Percentiles rank a stretch among this genome's conserved stretches.
Conservation (phyloP, 805 yeast species). For the Lipomyces orientalis region DNA sequence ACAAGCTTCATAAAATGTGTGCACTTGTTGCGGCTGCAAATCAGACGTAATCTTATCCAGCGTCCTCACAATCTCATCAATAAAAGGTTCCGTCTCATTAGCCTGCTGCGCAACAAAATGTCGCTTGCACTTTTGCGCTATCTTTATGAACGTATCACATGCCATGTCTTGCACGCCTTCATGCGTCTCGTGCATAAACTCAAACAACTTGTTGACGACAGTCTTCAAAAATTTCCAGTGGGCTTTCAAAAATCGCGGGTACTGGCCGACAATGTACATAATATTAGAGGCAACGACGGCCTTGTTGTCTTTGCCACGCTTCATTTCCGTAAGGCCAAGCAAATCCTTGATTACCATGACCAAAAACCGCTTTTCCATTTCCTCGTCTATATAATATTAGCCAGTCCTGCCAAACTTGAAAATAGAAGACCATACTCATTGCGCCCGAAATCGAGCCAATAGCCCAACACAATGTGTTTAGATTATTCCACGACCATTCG, state of each 20-base stretch:
- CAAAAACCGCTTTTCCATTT: slow-evolving; percentile 91
- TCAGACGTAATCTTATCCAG: slow-evolving; percentile 89
- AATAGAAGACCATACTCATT: slow-evolving; percentile 57
- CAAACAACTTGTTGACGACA: slow-evolving; percentile 92
- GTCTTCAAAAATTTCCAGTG: slow-evolving; percentile 98
- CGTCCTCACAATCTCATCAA: slow-evolving; percentile 83
- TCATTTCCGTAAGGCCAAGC: slow-evolving; percentile 89
- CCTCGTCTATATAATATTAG: slow-evolving; percentile 58
- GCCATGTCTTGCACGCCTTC: slow-evolving; percentile 64
- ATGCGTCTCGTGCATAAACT: slow-evolving; percentile 99
- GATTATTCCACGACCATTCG: slow-evolving; percentile 99
- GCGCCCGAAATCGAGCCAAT: slow-evolving; percentile 99
- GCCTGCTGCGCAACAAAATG: slow-evolving; percentile 90
- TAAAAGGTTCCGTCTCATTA: slow-evolving; percentile 86
- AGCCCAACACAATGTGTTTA: slow-evolving; percentile 98
- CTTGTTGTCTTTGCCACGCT: slow-evolving; percentile 95
- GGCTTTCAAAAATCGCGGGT: slow-evolving; percentile 95
- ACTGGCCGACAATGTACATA: slow-evolving; percentile 99
- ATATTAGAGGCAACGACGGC: slow-evolving; percentile 99
- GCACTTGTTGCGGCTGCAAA: slow-evolving; percentile 95
- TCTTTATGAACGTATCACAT: slow-evolving; percentile 97
- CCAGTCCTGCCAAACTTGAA: background rate
- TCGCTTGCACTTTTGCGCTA: slow-evolving; percentile 91
- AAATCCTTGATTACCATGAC: slow-evolving; percentile 93
- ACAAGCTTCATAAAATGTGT: slow-evolving; percentile 96